Base-by-base conservation (phyloP, 176 grass and related monocot genomes). In the Cenchrus purpureus region DNA sequence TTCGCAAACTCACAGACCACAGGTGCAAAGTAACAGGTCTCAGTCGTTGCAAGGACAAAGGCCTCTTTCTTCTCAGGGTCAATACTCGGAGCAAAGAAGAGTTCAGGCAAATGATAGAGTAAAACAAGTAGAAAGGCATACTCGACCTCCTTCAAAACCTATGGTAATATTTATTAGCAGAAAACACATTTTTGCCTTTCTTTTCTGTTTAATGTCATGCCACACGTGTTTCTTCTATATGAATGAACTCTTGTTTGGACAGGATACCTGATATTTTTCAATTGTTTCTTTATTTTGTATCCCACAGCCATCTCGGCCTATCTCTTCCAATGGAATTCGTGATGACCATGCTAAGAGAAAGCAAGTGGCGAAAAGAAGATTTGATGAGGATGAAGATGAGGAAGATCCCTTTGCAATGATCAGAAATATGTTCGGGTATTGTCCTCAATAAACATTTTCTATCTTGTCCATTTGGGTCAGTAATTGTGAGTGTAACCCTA, bases 341-440 rank as follows among this genome's bases (percentile, higher is more conserved):
- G 89, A 91, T 87, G 87, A 85, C 32, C 74, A 65, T 80, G 28
- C 60, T 76, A 86, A 89, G 70, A 96, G 86, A 86, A 96, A 86
- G 52, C 87, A 84, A 45, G 58, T 59, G 17, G 32, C 7, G 4
- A 87, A 86, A 70, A 83, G 85, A 84, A 85, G 87, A 86, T 90
- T 88, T 84, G 86, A 92, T 67, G 93, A 94, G 0, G 91, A 94
- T 14, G 97, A 98, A 7, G 90, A 89, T 16, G 97, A 91, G 77
- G 87, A 87, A 58, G 84, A 89, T 10, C 69, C 89, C 14, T 67
- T 94, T 53, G 88, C 73, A 77, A 89, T 98, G 91, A 93, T 99
- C 50, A 84, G 97, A 82, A 90, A 84, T 53, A 90, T 95, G 89
- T 90, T 95, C 22, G 71, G 90, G 94, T 95, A 93, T 81, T 86